Evolutionary conservation across 371 early-diverging fungal genomes (phyloP).

Genomic region (Mucor indicus): DNA sequence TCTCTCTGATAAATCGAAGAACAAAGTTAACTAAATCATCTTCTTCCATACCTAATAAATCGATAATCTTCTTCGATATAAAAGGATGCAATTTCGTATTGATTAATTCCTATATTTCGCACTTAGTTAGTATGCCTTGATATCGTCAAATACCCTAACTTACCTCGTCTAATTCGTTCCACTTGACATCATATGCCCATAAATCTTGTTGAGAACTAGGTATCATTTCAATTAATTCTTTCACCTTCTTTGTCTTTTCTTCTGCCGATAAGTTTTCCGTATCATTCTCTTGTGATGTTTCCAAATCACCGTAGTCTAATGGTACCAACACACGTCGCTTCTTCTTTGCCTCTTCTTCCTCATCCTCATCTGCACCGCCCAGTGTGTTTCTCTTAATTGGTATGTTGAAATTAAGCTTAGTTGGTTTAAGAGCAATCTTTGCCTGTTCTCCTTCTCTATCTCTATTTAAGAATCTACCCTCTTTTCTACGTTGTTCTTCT

Average conservation of each 20-base stretch:
- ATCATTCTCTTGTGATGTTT: constrained; percentile 6
- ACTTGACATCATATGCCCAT: constrained; percentile 74
- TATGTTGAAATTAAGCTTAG: constrained; percentile 48
- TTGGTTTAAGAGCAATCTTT: constrained; percentile 39
- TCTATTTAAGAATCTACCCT: constrained; percentile 26
- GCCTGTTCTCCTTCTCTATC: constrained; percentile 32
- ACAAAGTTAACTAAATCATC: constrained; percentile 71
- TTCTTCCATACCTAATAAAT: constrained; percentile 72
- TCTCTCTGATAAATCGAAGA: constrained; percentile 56
- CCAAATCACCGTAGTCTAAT: constrained; percentile 51
- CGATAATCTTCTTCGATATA: constrained; percentile 74
- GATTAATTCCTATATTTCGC: constrained; percentile 40
- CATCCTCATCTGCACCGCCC: constrained; percentile 57
- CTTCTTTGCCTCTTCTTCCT: constrained; percentile 51
- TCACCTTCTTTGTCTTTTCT: constrained; percentile 56
- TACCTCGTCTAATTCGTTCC: constrained; percentile 76
- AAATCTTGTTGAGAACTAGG: constrained; percentile 78
- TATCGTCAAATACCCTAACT: constrained; percentile 2
- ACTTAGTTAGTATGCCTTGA: not conserved
- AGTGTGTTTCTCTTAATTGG: constrained; percentile 43
- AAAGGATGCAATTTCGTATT: constrained; percentile 70
- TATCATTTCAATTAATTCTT: constrained; percentile 67
- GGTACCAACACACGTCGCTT: constrained; percentile 63
- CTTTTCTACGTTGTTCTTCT: constrained; percentile 27
- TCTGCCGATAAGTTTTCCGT: constrained; percentile 44